phyloP scores from a whole-genome alignment of 2,329 filamentous ascomycete genomes.

The Colletotrichum tofieldiae region DNA sequence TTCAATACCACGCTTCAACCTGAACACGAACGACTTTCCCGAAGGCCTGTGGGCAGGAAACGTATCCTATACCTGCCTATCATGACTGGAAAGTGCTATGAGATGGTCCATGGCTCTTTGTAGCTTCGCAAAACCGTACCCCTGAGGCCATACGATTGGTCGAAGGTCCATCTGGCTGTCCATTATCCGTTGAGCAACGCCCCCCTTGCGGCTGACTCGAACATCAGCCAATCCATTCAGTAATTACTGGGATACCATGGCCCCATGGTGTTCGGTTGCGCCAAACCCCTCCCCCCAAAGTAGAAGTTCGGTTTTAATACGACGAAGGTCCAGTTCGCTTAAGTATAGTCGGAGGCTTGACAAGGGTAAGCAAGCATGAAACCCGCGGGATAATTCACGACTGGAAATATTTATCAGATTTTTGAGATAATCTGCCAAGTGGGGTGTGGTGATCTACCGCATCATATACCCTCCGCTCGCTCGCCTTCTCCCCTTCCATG shows the following conservation, averaged over 20 bases:
- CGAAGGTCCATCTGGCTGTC: no score
- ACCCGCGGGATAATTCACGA: background rate
- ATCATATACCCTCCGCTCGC: background rate
- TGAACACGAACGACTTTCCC: background rate
- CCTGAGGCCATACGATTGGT: background rate
- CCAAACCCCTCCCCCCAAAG: conserved; percentile 6
- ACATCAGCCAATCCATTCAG: background rate
- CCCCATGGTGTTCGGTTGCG: conserved; percentile 5
- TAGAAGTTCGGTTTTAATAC: background rate
- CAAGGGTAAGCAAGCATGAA: background rate
- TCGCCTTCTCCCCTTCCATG: background rate
- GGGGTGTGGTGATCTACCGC: background rate
- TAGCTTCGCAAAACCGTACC: background rate
- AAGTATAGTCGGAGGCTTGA: background rate
- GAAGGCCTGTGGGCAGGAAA: background rate
- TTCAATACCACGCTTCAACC: background rate
- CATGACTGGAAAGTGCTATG: background rate
- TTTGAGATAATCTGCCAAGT: background rate
- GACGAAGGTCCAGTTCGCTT: background rate
- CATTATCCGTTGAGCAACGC: background rate
- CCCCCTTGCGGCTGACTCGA: background rate
- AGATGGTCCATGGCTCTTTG: background rate
- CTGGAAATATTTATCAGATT: conserved; percentile 28
- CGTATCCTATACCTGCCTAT: background rate
- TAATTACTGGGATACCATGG: background rate